These are phyloP conservation scores for Cladosporium sp. DNA, from an alignment of 2,329 filamentous ascomycete species.

Conservation along the genomic window DNA sequence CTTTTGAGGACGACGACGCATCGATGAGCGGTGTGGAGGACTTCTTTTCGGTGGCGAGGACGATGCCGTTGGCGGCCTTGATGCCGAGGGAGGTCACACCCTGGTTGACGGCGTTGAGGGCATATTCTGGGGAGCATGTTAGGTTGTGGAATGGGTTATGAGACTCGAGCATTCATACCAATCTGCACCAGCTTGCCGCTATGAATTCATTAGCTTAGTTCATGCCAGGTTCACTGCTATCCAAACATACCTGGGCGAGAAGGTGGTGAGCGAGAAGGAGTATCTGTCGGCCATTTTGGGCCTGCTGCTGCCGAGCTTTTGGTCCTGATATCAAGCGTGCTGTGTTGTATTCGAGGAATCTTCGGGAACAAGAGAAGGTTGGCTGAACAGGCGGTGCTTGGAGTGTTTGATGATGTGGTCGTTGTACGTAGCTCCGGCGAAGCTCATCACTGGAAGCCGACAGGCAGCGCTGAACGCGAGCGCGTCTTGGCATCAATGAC, in stretches of 20 bases:
- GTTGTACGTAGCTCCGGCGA: constrained; percentile 10
- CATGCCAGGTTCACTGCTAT: background rate
- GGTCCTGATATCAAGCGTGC: background rate
- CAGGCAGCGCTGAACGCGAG: constrained; percentile 7
- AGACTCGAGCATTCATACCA: constrained; percentile 56
- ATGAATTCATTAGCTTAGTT: constrained; percentile 48
- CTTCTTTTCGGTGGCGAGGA: constrained; percentile 99
- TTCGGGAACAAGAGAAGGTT: background rate
- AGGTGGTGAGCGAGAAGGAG: constrained; percentile 98
- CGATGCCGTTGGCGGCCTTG: constrained; percentile 99
- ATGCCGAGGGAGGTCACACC: constrained; percentile 97
- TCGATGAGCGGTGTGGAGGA: constrained; percentile 97
- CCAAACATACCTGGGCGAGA: constrained; percentile 87
- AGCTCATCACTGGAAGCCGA: constrained; percentile 13
- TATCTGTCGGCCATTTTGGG: constrained; percentile 91
- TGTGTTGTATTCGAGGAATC: background rate
- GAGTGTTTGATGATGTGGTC: constrained; percentile 16
- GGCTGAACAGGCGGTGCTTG: background rate
- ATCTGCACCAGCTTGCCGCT: constrained; percentile 99
- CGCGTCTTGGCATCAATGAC: constrained; percentile 9
- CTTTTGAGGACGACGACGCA: constrained; percentile 90
- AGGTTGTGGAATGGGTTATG: constrained; percentile 18
- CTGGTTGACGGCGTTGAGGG: constrained; percentile 97
- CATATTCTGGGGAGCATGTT: constrained; percentile 73
- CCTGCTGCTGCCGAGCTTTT: constrained; percentile 20